These are phyloP conservation scores for Gorgonomyces haynaldii DNA, from an alignment of 192 early-diverging fungal species.

Conservation along the genomic window DNA sequence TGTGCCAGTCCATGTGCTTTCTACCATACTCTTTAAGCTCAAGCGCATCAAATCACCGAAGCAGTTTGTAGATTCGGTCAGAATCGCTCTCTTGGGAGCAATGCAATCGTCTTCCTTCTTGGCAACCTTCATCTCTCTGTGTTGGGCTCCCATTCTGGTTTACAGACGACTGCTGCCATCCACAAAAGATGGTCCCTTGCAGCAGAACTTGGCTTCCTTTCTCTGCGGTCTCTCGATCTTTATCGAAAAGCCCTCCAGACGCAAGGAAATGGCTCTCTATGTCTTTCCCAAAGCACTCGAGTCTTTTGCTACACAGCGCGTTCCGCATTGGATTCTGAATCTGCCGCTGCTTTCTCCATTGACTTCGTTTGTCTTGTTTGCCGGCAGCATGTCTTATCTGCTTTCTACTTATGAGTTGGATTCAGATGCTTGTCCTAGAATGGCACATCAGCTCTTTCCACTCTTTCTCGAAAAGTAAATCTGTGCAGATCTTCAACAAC, in stretches of 20 bases:
- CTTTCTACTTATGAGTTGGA: too few relatives aligned
- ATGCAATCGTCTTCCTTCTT: neutral
- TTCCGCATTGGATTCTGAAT: neutral
- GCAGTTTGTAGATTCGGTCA: too few relatives aligned
- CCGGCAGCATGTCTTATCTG: too few relatives aligned
- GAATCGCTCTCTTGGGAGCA: neutral
- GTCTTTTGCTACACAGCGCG: neutral
- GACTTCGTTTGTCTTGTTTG: too few relatives aligned
- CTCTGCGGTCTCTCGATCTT: neutral
- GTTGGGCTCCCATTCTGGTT: neutral
- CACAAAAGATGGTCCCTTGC: neutral
- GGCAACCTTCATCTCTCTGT: neutral
- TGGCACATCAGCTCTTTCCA: too few relatives aligned
- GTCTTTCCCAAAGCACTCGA: neutral
- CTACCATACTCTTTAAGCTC: neutral
- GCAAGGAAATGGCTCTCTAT: neutral
- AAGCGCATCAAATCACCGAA: too few relatives aligned
- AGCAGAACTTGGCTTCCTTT: neutral
- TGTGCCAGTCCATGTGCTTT: neutral
- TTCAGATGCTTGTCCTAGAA: too few relatives aligned
- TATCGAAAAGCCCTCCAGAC: neutral
- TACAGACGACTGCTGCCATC: neutral
- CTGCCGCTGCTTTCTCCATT: neutral
- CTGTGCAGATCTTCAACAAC: too few relatives aligned
- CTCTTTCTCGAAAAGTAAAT: too few relatives aligned